These are phyloP conservation scores for Mucor racemosus DNA, from an alignment of 371 early-diverging fungal genomes.

Conservation along the genomic window DNA sequence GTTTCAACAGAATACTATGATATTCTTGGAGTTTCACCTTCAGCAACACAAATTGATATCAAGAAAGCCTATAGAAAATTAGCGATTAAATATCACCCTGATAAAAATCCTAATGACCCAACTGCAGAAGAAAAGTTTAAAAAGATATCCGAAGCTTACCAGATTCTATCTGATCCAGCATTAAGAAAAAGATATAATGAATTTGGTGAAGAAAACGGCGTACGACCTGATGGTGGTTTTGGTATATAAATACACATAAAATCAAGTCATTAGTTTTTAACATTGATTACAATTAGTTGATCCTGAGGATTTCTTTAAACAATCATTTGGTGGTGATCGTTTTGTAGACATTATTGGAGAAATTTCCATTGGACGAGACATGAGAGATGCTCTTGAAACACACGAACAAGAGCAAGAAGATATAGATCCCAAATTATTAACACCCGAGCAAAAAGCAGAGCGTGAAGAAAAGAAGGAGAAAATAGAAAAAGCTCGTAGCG, in stretches of 20 bases:
- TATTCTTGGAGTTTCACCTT: slow-evolving; percentile 52
- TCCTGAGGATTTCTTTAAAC: slow-evolving; percentile 91
- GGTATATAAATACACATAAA: slow-evolving; percentile 38
- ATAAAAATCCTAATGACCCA: slow-evolving; percentile 73
- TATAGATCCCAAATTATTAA: slow-evolving; percentile 19
- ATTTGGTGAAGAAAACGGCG: slow-evolving; percentile 72
- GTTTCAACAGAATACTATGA: slow-evolving; percentile 80
- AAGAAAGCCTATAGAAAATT: slow-evolving; percentile 83
- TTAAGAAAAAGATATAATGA: slow-evolving; percentile 87
- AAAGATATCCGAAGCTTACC: slow-evolving; percentile 94
- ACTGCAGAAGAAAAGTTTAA: slow-evolving; percentile 91
- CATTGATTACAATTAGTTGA: slow-evolving; percentile 57
- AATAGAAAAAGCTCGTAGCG: slow-evolving; percentile 49
- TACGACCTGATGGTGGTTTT: slow-evolving; percentile 77
- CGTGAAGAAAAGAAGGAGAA: slow-evolving; percentile 51
- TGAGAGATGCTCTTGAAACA: slow-evolving; percentile 78
- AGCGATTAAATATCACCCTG: slow-evolving; percentile 88
- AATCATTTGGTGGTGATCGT: slow-evolving; percentile 94
- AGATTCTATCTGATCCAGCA: slow-evolving; percentile 87
- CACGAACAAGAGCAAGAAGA: slow-evolving; percentile 50
- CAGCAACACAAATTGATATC: slow-evolving; percentile 67
- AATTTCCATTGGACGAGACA: slow-evolving; percentile 91
- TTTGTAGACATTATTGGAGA: slow-evolving; percentile 96
- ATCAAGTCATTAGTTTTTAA: no score
- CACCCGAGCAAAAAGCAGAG: slow-evolving; percentile 67